phyloP scores from a whole-genome alignment of 139 green algal species.

The Coelastrella sp. region DNA sequence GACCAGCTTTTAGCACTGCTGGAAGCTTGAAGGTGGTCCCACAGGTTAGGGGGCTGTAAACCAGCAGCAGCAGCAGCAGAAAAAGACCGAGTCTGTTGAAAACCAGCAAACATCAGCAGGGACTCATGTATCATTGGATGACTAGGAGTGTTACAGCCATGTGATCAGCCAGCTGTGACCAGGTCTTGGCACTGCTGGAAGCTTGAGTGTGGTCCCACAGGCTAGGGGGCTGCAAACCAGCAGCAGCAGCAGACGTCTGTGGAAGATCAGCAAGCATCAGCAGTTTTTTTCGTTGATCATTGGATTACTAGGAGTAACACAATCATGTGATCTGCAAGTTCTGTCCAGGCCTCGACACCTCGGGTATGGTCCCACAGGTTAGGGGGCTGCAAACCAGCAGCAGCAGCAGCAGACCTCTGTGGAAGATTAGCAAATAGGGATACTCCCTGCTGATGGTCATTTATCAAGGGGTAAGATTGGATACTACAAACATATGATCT shows the following conservation, averaged over 20 bases:
- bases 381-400: constrained; percentile 14
- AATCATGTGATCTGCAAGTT: not conserved
- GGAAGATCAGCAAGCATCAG: not conserved
- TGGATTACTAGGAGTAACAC: not conserved
- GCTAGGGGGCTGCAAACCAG: not conserved
- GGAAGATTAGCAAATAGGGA: not conserved
- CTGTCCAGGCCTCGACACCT: not conserved
- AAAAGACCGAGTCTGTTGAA: too few relatives aligned
- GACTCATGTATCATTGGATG: too few relatives aligned
- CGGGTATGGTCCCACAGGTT: constrained; percentile 2
- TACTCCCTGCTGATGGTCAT: too few relatives aligned
- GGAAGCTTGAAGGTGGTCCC: not conserved
- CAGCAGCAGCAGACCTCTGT: not conserved
- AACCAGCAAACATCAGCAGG: too few relatives aligned
- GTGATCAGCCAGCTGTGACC: not conserved
- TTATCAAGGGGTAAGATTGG: too few relatives aligned
- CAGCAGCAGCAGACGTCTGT: not conserved
- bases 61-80: not conserved
- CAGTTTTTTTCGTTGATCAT: not conserved
- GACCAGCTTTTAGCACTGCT: not conserved
- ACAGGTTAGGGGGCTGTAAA: constrained; percentile 9
- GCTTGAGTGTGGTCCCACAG: not conserved
- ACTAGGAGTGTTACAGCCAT: too few relatives aligned
- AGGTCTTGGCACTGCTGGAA: not conserved
- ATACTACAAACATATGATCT: not conserved